Percentiles rank a stretch among this genome's conserved stretches.
phyloP scores from a whole-genome alignment of 2,329 filamentous ascomycete genomes.

The Botrytis paeoniae region DNA sequence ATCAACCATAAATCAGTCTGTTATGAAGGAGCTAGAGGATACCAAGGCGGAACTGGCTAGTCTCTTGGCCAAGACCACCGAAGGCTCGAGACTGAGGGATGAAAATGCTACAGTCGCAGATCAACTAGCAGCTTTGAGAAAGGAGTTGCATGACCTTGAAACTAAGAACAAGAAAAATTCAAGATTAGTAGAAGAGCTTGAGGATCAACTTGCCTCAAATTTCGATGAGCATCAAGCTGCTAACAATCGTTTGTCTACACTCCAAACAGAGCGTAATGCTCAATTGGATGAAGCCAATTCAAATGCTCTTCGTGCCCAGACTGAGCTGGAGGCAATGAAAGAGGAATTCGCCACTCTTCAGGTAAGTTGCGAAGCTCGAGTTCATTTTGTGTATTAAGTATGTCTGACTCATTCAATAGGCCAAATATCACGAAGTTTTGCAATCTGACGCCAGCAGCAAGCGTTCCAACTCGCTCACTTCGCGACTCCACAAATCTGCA shows the following conservation, averaged over 20 bases:
- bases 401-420: conserved; percentile 41
- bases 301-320: conserved; percentile 59
- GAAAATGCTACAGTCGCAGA: conserved; percentile 50
- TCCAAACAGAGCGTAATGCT: conserved; percentile 70
- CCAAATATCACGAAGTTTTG: conserved; percentile 55
- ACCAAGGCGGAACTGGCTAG: conserved; percentile 54
- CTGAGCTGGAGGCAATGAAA: conserved; percentile 64
- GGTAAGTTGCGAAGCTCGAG: conserved; percentile 30
- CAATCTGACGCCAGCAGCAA: conserved; percentile 41
- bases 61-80: conserved; percentile 48
- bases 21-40: conserved; percentile 60
- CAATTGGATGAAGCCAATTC: conserved; percentile 77
- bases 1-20: conserved; percentile 54
- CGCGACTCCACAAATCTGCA: conserved; percentile 69
- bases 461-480: conserved; percentile 52
- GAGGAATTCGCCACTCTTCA: conserved; percentile 75
- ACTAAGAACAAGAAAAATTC: conserved; percentile 83
- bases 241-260: conserved; percentile 79
- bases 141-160: conserved; percentile 61
- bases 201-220: conserved; percentile 92
- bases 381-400: not conserved
- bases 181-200: conserved; percentile 87
- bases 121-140: conserved; percentile 60
- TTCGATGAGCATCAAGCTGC: conserved; percentile 88
- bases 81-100: conserved; percentile 45